phyloP scores from a whole-genome alignment of 305 asterid species.

The Andrographis paniculata region DNA sequence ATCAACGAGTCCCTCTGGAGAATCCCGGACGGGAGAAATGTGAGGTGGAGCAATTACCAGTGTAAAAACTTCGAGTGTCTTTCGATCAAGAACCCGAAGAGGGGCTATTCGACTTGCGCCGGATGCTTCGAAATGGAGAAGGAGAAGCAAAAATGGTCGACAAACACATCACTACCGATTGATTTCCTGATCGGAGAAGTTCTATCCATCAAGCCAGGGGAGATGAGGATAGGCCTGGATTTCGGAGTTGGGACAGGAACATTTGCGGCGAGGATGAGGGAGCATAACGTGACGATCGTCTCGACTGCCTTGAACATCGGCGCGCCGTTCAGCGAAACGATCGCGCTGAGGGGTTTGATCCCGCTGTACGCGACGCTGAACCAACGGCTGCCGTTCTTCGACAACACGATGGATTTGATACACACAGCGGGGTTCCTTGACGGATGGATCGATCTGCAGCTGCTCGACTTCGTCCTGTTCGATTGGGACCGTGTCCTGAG shows the following conservation, averaged over 20 bases:
- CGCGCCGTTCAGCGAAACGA: slow-evolving; percentile 79
- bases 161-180: slow-evolving; percentile 26
- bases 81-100: slow-evolving; percentile 54
- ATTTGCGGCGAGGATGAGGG: slow-evolving; percentile 85
- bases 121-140: slow-evolving; percentile 90
- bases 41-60: slow-evolving; percentile 76
- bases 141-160: slow-evolving; percentile 68
- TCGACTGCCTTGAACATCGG: slow-evolving; percentile 77
- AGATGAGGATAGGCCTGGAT: slow-evolving; percentile 69
- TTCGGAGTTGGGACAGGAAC: slow-evolving; percentile 78
- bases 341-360: slow-evolving; percentile 69
- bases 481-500: slow-evolving; percentile 88
- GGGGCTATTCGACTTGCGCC: slow-evolving; percentile 55
- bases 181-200: slow-evolving; percentile 56
- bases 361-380: slow-evolving; percentile 69
- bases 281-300: slow-evolving; percentile 52
- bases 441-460: slow-evolving; percentile 76
- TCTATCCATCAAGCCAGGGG: slow-evolving; percentile 46
- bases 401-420: slow-evolving; percentile 83
- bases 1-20: slow-evolving; percentile 75
- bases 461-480: slow-evolving; percentile 69
- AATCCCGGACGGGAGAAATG: slow-evolving; percentile 73
- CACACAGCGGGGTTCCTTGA: slow-evolving; percentile 84
- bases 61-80: slow-evolving; percentile 71
- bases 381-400: slow-evolving; percentile 86